Percentiles rank a stretch among this genome's conserved stretches.
phyloP scores from a whole-genome alignment of 2,329 filamentous ascomycete species.

The Epichloe baconii region DNA sequence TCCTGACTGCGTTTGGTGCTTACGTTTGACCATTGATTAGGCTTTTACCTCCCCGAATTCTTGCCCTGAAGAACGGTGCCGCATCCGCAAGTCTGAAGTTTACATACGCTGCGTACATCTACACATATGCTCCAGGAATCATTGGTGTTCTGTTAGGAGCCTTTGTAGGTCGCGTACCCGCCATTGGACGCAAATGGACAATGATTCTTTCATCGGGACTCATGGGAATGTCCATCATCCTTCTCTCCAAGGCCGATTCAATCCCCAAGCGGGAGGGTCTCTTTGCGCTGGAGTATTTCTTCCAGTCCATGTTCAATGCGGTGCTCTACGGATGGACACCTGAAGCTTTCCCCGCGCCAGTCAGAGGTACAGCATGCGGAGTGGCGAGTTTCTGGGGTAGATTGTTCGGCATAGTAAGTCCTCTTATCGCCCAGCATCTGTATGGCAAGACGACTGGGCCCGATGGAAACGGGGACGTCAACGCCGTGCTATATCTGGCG shows the following conservation, averaged over 20 bases:
- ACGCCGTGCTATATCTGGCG: constrained; percentile 41
- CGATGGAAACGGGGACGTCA: constrained; percentile 25
- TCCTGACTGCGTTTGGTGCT: too few species aligned
- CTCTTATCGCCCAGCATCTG: constrained; percentile 37
- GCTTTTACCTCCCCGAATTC: constrained; percentile 32
- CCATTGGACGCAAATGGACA: constrained; percentile 29
- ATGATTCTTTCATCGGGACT: constrained; percentile 29
- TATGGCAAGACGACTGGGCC: constrained; percentile 15
- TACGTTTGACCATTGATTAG: constrained; percentile 6
- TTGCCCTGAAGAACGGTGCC: constrained; percentile 36
- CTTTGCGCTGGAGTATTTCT: constrained; percentile 30
- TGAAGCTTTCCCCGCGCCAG: constrained; percentile 42
- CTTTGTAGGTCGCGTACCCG: constrained; percentile 24
- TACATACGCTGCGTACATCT: constrained; percentile 40
- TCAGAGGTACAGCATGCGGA: constrained; percentile 42
- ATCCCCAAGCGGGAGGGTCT: constrained; percentile 24
- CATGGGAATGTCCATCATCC: constrained; percentile 32
- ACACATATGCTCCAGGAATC: constrained; percentile 39
- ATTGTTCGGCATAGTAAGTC: constrained; percentile 43
- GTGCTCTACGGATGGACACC: constrained; percentile 36
- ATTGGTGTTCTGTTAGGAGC: constrained; percentile 36
- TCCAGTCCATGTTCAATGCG: constrained; percentile 27
- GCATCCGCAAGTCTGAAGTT: constrained; percentile 27
- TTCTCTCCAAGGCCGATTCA: constrained; percentile 28
- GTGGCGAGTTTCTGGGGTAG: constrained; percentile 46